These are phyloP conservation scores for Neonothopanus nambi DNA, from an alignment of 1,284 basidiomycete genomes.

Conservation along the genomic window DNA sequence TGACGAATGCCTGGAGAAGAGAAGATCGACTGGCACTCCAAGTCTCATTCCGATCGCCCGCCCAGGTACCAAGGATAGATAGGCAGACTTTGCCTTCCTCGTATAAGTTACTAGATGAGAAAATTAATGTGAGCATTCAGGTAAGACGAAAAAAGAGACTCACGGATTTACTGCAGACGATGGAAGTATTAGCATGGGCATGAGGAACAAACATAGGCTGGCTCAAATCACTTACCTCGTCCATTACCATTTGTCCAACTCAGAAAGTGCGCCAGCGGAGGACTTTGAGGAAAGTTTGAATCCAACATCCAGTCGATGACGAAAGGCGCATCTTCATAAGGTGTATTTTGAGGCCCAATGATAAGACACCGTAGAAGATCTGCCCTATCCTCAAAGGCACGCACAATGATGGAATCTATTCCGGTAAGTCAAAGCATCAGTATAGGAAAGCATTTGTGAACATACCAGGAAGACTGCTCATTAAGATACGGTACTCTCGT, in stretches of 20 bases:
- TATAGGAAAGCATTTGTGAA: conserved; percentile 13
- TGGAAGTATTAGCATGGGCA: background rate
- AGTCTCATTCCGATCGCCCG: conserved; percentile 82
- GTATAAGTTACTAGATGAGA: conserved; percentile 72
- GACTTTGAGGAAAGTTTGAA: conserved; percentile 84
- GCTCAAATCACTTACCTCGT: conserved; percentile 67
- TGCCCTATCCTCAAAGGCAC: conserved; percentile 78
- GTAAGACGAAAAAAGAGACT: conserved; percentile 26
- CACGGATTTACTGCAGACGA: conserved; percentile 67
- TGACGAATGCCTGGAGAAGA: conserved; percentile 89
- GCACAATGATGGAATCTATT: conserved; percentile 69
- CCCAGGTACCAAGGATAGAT: conserved; percentile 91
- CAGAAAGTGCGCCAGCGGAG: conserved; percentile 87
- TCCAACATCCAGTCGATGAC: conserved; percentile 93
- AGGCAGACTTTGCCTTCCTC: conserved; percentile 96
- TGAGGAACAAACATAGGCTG: no score
- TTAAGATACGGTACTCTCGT: conserved; percentile 83
- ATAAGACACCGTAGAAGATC: conserved; percentile 89
- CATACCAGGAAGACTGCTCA: conserved; percentile 79
- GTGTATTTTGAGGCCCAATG: conserved; percentile 91
- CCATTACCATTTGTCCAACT: conserved; percentile 96
- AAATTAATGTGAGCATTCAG: conserved; percentile 10
- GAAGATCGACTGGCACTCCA: conserved; percentile 84
- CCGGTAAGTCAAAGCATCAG: conserved; percentile 4
- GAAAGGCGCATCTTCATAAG: conserved; percentile 93